Percentiles rank a stretch among this genome's conserved stretches.
phyloP scores from a whole-genome alignment of 1,139 yeast genomes.

The Hyphopichia burtonii region DNA sequence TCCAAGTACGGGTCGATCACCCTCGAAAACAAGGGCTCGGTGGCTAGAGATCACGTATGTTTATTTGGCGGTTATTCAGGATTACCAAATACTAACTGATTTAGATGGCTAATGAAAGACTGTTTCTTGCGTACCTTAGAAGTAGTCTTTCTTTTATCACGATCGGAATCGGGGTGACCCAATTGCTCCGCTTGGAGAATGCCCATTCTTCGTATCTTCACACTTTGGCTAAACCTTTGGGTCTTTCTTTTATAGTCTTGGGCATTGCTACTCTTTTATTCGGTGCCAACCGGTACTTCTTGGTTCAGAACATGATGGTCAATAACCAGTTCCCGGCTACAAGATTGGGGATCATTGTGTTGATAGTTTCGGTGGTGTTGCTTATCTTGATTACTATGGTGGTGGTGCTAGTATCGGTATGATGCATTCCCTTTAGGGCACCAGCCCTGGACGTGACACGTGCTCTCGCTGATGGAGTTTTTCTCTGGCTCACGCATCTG shows the following conservation, averaged over 20 bases:
- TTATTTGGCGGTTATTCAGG: too few species aligned
- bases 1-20: neutral
- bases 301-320: slow-evolving; percentile 29
- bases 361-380: slow-evolving; percentile 11
- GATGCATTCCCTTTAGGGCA: neutral
- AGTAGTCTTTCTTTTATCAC: slow-evolving; percentile 50
- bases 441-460: too few species aligned
- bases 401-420: neutral
- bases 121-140: slow-evolving; percentile 74
- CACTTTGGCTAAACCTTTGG: slow-evolving; percentile 36
- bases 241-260: slow-evolving; percentile 31
- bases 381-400: neutral
- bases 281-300: slow-evolving; percentile 35
- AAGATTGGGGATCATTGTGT: slow-evolving; percentile 20
- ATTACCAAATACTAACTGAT: neutral
- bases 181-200: slow-evolving; percentile 35
- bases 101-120: slow-evolving; percentile 69
- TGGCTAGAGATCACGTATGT: slow-evolving; percentile 45
- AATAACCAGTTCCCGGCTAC: slow-evolving; percentile 31
- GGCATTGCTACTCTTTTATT: slow-evolving; percentile 35
- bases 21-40: slow-evolving; percentile 47
- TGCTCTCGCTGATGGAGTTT: too few species aligned
- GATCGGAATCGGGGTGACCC: slow-evolving; percentile 44
- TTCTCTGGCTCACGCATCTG: too few species aligned
- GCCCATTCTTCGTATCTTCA: slow-evolving; percentile 8